Evolutionary conservation across 371 early-diverging fungal species (phyloP), one percentile per base, ranked within the genome.

Genomic region (Coemansia sp.): DNA sequence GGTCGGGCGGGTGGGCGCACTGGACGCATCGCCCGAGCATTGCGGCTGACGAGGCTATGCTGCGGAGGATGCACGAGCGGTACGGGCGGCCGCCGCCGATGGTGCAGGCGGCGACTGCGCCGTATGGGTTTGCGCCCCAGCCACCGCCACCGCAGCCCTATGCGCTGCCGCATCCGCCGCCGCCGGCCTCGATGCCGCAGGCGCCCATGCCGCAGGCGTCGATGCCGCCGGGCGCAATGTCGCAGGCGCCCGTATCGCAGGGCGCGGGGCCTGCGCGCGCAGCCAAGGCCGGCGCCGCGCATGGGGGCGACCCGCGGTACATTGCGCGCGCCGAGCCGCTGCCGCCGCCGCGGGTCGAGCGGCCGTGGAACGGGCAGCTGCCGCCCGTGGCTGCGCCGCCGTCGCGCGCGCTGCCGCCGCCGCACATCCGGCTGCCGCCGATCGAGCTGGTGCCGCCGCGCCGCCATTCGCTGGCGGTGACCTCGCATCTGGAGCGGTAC

Each of bases 1-100:
- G 20, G 55, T 56, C 30, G 57, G 30, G 4, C 53, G 42, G 9
- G 12, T 36, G 4, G 31, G 36, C 14, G 41, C 76, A 75, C 33
- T 75, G 76, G 76, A 72, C 70, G 14, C 72, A 72, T 16, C 66
- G 76, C 3, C 76, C 76, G 11, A 75, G 76, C 50, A 70, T 75
- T 35, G 76, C 76, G 2, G 76, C 76, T 3, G 76, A 75, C 39
- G 76, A 75, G 60, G 72, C 72, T 9, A 72, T 75, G 76, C 56
- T 66, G 42, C 62, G 76, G 36, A 45, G 76, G n/a, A 59, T 75
- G 74, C 76, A 75, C 14, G 72, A 66, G 63, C 76, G 64, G 33
- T 75, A 72, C 51, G 76, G 76, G 26, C 62, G 54, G 5, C 55
- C 54, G 5, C 62, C 36, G 36, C 5, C 34, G 45, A 31, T 43